phyloP scores from a whole-genome alignment of 306 rosid species.

The Sesbania bispinosa region DNA sequence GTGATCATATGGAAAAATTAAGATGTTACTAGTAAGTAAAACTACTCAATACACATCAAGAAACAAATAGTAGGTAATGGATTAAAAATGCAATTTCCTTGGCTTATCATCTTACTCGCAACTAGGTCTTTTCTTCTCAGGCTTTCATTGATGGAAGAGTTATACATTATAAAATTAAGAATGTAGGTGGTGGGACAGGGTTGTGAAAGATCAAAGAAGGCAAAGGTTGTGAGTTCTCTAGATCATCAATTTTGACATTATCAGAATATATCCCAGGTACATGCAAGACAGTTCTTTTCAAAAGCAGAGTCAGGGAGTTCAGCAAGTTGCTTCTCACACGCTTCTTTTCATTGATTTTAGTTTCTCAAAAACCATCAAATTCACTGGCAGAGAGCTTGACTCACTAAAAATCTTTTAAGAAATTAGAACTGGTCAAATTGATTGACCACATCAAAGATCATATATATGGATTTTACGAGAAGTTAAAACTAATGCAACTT shows the following conservation, averaged over 20 bases:
- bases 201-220: neutral
- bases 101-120: neutral
- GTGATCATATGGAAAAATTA: neutral
- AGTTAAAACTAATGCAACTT: conserved; percentile 3
- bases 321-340: neutral
- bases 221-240: neutral
- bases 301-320: neutral
- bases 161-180: neutral
- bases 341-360: neutral
- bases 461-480: neutral
- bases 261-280: neutral
- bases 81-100: neutral
- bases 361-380: neutral
- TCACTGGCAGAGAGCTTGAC: neutral
- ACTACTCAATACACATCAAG: neutral
- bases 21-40: neutral
- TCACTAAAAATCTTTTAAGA: neutral
- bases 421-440: neutral
- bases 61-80: neutral
- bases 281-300: neutral
- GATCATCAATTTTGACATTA: neutral
- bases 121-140: neutral
- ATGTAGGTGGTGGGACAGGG: neutral
- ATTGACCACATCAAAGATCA: neutral
- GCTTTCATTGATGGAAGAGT: neutral